Percentiles rank a stretch among this genome's conserved stretches.
phyloP scores from a whole-genome alignment of 768 basidiomycete genomes.

The Udeniomyces megalosporus region DNA sequence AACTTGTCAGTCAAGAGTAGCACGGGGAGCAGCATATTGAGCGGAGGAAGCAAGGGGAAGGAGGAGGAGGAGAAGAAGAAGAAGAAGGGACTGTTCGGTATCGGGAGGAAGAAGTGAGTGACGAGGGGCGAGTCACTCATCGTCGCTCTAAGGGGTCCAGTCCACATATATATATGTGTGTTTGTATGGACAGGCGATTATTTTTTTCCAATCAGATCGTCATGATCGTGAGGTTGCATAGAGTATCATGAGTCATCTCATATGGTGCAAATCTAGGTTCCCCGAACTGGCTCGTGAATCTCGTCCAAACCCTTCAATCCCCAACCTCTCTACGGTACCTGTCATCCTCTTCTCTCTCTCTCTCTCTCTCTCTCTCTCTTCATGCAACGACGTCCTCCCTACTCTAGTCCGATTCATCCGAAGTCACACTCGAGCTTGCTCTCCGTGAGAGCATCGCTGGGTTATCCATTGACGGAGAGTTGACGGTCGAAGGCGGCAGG shows the following conservation, averaged over 20 bases:
- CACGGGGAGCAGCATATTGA: neutral
- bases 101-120: slow-evolving; percentile 11
- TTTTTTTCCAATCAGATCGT: too few species aligned
- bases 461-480: neutral
- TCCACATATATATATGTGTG: too few species aligned
- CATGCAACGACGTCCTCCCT: neutral
- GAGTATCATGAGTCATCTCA: too few species aligned
- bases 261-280: too few species aligned
- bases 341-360: neutral
- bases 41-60: slow-evolving; percentile 15
- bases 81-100: slow-evolving; percentile 24
- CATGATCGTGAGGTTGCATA: too few species aligned
- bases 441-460: neutral
- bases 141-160: too few species aligned
- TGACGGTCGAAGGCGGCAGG: slow-evolving; percentile 4
- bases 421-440: neutral
- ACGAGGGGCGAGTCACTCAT: too few species aligned
- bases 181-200: too few species aligned
- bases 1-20: neutral
- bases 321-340: too few species aligned
- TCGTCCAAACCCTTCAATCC: too few species aligned
- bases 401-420: neutral
- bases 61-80: slow-evolving; percentile 19
- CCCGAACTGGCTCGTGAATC: too few species aligned
- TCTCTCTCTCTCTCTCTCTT: neutral